These are phyloP conservation scores for Syzygium oleosum DNA, from an alignment of 345 rosid species.

Conservation along the genomic window DNA sequence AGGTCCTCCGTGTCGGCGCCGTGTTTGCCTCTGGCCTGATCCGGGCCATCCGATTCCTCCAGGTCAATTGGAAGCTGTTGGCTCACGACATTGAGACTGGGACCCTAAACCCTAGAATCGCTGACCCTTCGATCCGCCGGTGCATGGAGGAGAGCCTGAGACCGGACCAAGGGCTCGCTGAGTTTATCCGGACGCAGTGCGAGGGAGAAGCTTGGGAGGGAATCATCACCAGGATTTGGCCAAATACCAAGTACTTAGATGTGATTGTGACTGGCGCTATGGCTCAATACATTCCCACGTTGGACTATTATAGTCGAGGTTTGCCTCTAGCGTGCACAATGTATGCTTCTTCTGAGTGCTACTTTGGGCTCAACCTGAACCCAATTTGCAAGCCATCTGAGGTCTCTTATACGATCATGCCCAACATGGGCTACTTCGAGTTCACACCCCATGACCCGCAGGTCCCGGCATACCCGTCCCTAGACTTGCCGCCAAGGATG, in stretches of 20 bases:
- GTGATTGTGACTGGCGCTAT: constrained; percentile 93
- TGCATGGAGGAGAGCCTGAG: constrained; percentile 43
- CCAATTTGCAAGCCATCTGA: constrained; percentile 83
- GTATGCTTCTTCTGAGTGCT: constrained; percentile 97
- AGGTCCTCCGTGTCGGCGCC: constrained; percentile 84
- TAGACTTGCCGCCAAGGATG: constrained; percentile 30
- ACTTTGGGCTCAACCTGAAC: constrained; percentile 70
- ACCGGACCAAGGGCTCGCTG: constrained; percentile 55
- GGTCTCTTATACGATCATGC: constrained; percentile 85
- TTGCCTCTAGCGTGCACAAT: constrained; percentile 82
- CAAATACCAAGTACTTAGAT: constrained; percentile 77
- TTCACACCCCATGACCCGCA: constrained; percentile 38
- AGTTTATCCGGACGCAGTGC: constrained; percentile 43
- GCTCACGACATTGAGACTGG: constrained; percentile 57
- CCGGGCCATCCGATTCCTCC: constrained; percentile 75
- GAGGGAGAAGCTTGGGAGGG: constrained; percentile 55
- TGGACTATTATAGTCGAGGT: constrained; percentile 74
- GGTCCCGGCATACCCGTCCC: background rate
- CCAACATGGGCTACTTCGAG: constrained; percentile 91
- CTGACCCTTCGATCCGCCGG: constrained; percentile 34
- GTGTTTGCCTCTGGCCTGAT: constrained; percentile 89
- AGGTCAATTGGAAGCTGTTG: constrained; percentile 52
- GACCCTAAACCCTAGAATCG: constrained; percentile 41
- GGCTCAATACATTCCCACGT: constrained; percentile 93
- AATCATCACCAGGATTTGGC: constrained; percentile 74